Conservation (phyloP, 2,329 filamentous ascomycete species). For the Pyricularia sp. region DNA sequence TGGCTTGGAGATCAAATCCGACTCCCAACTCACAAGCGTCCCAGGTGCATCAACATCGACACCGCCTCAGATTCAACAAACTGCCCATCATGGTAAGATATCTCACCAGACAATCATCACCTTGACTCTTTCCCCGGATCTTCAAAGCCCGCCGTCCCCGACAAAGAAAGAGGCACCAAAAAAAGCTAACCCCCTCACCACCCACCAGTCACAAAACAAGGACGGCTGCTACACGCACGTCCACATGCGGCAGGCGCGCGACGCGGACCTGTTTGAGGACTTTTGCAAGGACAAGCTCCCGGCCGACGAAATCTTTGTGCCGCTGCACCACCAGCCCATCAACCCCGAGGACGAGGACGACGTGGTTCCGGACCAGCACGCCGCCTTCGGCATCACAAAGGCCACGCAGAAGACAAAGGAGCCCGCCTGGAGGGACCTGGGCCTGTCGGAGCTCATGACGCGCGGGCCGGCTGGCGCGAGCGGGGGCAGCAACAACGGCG, state of each 20-base stretch:
- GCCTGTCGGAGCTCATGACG: constrained; percentile 60
- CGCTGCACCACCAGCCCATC: constrained; percentile 67
- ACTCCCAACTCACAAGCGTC: too few species aligned
- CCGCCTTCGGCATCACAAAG: constrained; percentile 76
- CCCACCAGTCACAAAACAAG: constrained; percentile 43
- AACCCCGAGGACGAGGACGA: constrained; percentile 87
- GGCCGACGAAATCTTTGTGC: constrained; percentile 76
- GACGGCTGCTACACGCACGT: constrained; percentile 68
- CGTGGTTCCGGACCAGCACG: constrained; percentile 80
- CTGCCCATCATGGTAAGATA: neutral
- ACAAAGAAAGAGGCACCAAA: neutral
- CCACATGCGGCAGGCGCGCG: constrained; percentile 62
- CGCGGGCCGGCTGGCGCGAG: constrained; percentile 36
- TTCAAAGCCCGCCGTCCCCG: accelerated
- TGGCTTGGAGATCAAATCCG: neutral
- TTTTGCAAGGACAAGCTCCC: constrained; percentile 62
- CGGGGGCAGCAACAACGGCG: constrained; percentile 5
- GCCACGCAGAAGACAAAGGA: constrained; percentile 65
- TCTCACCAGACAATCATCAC: neutral
- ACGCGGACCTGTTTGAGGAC: constrained; percentile 73
- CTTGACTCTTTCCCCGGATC: neutral
- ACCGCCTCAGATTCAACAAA: neutral
- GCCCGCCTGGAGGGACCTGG: constrained; percentile 70
- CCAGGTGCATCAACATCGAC: neutral
- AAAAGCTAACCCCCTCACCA: neutral